Base-by-base conservation (phyloP, 139 green algal genomes). In the Yamagishiella unicocca region DNA sequence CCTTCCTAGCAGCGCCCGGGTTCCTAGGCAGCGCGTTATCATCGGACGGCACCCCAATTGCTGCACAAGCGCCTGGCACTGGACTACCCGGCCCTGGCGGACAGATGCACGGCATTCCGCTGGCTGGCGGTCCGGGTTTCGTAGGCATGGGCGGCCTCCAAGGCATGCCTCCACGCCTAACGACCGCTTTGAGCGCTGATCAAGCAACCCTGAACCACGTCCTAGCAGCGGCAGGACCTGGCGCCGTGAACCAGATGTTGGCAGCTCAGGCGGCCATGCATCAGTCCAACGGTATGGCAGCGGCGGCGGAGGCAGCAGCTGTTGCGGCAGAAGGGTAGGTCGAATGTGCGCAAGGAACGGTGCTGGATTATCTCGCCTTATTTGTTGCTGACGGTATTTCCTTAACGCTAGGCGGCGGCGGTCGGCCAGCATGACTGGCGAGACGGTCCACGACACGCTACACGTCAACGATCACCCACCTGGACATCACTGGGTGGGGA, bases 1-100 rank as follows among this genome's bases (percentile, higher is more conserved):
- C 92, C 27, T 88, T 93, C 62, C 82, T 95, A 27, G 75, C 83
- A 4, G 64, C 72, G 1, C 77, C 87, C 35, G 53, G 58, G 54
- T 83, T 78, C 55, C 74, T 87, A 22, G 67, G 78, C 37, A 61
- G 43, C 42, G 40, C 72, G 1, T 62, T 84, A 35, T 50, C 43
- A 7, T 43, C 71, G 27, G 84, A 89, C 33, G 80, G 61, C 25
- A 31, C 43, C 3, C 80, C 80, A 2, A 77, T 86, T 43, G 64
- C 80, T 2, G 80, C 62, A 4, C 80, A 86, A 43, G 80, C 80
- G 0, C 38, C 62, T 17, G 80, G 80, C 24, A 31, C 55, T 55
- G 62, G 35, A 0, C 25, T 86, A 31, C 6, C 43, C 2, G 62
- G n/a, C 14, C 25, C 40, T 5, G 29, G 19, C 5, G 43, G 22